Conservation (phyloP, 129 eudicot genomes). For the Sambucus nigra region DNA sequence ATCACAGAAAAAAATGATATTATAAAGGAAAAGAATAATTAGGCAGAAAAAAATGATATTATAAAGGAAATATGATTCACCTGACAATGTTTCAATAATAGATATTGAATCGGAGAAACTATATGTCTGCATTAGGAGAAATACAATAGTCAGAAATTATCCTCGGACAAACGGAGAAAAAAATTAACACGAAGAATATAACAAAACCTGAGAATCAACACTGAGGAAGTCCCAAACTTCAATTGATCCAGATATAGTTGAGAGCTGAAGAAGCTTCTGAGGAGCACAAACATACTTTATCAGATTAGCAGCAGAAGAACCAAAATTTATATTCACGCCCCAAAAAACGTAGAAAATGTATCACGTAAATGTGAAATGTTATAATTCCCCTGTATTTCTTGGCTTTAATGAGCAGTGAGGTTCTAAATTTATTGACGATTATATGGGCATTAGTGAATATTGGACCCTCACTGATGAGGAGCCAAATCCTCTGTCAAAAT, state of each 20-base stretch:
- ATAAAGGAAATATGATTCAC: constrained; percentile 24
- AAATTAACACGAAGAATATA: constrained; percentile 10
- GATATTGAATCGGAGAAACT: constrained; percentile 76
- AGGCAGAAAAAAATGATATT: constrained; percentile 3
- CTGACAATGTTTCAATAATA: constrained; percentile 74
- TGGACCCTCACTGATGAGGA: no score
- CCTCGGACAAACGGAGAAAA: constrained; percentile 1
- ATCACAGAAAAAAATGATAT: no score
- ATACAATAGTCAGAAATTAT: constrained; percentile 13
- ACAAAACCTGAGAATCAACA: constrained; percentile 93
- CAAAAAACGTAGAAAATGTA: background rate
- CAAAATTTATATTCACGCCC: background rate
- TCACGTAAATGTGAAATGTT: no score
- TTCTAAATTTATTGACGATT: no score
- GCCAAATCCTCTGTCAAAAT: no score
- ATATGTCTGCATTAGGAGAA: constrained; percentile 57
- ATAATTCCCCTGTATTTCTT: no score
- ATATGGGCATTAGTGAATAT: no score
- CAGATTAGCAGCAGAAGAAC: background rate
- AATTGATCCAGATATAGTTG: constrained; percentile 84
- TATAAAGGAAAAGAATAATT: constrained; percentile 6
- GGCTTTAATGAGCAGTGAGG: no score
- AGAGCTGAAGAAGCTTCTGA: constrained; percentile 85
- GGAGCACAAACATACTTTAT: constrained; percentile 19
- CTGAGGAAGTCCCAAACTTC: constrained; percentile 99